phyloP scores from a whole-genome alignment of 768 basidiomycete species.

The Plicaturopsis crispa region DNA sequence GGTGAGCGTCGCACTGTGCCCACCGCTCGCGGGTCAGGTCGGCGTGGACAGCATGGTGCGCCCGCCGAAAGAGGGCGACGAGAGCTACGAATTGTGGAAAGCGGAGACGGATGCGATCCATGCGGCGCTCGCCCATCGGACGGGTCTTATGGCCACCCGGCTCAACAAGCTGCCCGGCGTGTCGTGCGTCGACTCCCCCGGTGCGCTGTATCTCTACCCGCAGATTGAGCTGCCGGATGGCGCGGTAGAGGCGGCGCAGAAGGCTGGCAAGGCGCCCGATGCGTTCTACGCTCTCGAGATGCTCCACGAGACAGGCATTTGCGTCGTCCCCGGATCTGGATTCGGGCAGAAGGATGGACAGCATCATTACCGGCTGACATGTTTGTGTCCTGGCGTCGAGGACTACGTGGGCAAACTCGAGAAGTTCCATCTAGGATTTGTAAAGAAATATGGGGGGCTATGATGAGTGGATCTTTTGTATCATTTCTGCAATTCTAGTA shows the following conservation, averaged over 20 bases:
- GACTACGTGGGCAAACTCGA: slow-evolving; percentile 86
- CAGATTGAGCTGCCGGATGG: slow-evolving; percentile 64
- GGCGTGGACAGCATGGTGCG: slow-evolving; percentile 93
- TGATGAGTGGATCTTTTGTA: too few species aligned
- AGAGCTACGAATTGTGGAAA: slow-evolving; percentile 75
- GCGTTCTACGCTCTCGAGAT: slow-evolving; percentile 81
- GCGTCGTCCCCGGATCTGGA: slow-evolving; percentile 88
- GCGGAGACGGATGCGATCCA: slow-evolving; percentile 80
- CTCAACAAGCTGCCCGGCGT: slow-evolving; percentile 83
- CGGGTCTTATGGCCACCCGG: slow-evolving; percentile 64
- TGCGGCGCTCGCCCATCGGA: slow-evolving; percentile 63
- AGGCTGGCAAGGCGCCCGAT: slow-evolving; percentile 76
- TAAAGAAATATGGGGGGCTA: slow-evolving; percentile 34
- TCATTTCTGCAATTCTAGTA: too few species aligned
- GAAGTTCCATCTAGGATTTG: slow-evolving; percentile 58
- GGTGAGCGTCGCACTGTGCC: slow-evolving; percentile 85
- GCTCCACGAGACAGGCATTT: slow-evolving; percentile 87
- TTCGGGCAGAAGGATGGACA: slow-evolving; percentile 92
- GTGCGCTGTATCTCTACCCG: slow-evolving; percentile 93
- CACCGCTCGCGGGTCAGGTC: slow-evolving; percentile 86
- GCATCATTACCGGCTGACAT: slow-evolving; percentile 89
- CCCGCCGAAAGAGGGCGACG: slow-evolving; percentile 70
- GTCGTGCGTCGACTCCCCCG: slow-evolving; percentile 82
- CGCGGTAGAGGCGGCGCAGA: slow-evolving; percentile 66
- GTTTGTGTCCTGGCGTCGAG: slow-evolving; percentile 90